Evolutionary conservation across 345 rosid species (phyloP).

Genomic region (Physaria fendleri): DNA sequence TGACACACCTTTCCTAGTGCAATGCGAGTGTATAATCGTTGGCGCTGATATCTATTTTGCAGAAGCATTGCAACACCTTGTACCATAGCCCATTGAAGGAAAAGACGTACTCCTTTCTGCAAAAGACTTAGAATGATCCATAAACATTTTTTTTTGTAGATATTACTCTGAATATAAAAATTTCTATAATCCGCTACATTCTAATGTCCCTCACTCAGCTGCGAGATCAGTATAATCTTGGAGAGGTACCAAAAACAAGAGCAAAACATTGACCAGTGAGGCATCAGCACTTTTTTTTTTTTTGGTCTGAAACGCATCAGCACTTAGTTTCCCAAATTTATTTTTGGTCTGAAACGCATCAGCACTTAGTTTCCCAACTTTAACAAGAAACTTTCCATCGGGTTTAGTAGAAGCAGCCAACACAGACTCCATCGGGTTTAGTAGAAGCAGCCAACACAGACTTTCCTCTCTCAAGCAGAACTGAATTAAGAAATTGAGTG

Average conservation of each 20-base stretch:
- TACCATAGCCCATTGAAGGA: slow-evolving; percentile 99
- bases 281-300: not conserved
- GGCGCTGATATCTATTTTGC: slow-evolving; percentile 97
- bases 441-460: no score
- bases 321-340: no score
- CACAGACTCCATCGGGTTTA: no score
- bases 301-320: no score
- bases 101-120: slow-evolving; percentile 93
- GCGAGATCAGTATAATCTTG: not conserved
- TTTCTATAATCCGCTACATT: not conserved
- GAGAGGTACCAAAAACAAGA: not conserved
- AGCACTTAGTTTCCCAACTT: no score
- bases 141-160: slow-evolving; percentile 5
- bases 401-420: no score
- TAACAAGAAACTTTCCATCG: no score
- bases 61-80: slow-evolving; percentile 99
- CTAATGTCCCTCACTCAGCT: not conserved
- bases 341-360: no score
- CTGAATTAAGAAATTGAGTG: no score
- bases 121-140: slow-evolving; percentile 17
- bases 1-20: slow-evolving; percentile 90
- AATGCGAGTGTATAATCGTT: slow-evolving; percentile 95
- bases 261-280: not conserved
- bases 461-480: no score
- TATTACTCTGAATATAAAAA: not conserved